A percentile compares a stretch with the other conserved stretches of the same genome.
Evolutionary conservation across 495 filamentous ascomycete species (phyloP).

Genomic region (Neurospora tetraspora): DNA sequence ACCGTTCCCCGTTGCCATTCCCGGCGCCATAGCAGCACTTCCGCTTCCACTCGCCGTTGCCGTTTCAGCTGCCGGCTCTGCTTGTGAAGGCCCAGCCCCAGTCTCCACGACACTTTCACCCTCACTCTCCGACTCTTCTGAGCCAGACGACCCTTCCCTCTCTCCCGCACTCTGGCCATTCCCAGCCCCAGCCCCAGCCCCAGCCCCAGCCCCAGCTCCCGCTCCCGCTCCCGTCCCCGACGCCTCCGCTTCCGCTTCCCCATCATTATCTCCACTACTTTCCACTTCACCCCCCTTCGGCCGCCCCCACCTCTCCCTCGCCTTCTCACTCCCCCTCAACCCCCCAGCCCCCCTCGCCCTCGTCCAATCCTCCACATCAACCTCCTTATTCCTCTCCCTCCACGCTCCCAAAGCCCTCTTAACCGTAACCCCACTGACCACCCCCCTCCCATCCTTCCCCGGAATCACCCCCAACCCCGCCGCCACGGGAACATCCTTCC

Average conservation of each 20-base stretch:
- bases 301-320: not conserved
- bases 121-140: not conserved
- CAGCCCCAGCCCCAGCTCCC: rapidly evolving
- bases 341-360: not conserved
- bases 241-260: too few species aligned
- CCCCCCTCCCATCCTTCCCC: not conserved
- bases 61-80: not conserved
- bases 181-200: too few species aligned
- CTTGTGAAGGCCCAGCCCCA: not conserved
- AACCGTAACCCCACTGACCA: not conserved
- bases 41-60: not conserved
- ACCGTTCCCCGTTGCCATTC: not conserved
- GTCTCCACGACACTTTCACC: not conserved
- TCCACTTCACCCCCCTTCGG: not conserved
- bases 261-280: too few species aligned
- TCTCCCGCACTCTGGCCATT: not conserved
- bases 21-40: not conserved
- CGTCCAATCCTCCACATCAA: not conserved
- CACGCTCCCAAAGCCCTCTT: not conserved
- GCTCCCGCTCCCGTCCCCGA: not conserved
- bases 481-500: not conserved
- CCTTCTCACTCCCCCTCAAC: not conserved
- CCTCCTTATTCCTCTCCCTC: not conserved
- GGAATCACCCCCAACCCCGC: not conserved
- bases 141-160: not conserved